Base-by-base conservation (phyloP, 352 stramenopile genomes). In the Pythium pyrilobum region DNA sequence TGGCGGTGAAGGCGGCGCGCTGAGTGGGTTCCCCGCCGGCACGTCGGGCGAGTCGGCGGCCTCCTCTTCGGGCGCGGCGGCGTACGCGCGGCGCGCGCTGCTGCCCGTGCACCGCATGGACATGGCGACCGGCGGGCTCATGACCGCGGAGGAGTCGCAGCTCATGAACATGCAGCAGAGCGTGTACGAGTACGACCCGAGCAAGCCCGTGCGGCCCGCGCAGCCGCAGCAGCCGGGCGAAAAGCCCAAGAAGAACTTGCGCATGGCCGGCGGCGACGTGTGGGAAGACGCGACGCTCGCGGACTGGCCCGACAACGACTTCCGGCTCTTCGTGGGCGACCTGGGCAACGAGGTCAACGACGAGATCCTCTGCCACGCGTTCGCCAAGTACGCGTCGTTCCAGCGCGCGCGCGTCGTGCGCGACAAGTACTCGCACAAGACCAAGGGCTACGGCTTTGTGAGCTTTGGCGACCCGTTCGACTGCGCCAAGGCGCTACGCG, bases 251-350 rank as follows among this genome's bases (percentile, higher is more conserved):
- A 67, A 72, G 32, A 70, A 82, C 27, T 24, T 93, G 23, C 69
- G 83, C 41, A 72, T 90, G 55, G 83, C 74, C 10, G 81, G 81
- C 1, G 93, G 92, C 9, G 73, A 97, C 54, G 79, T 96, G 7
- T 98, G 93, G 92, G 83, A 93, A 21, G 95, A 99, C 60, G 45
- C 63, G 29, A 97, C 91, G 23, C 72, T 99, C 16, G 74, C 76
- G 6, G 89, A 98, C 51, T 99, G 94, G 94, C 95, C 95, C 0
- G 85, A 97, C 18, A 98, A 98, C 66, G 95, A 99, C 66, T 98
- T 97, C 69, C 87, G 95, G 2, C 69, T 99, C 15, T 99, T 98
- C 64, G 92, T 96, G 28, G 96, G 96, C 21, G 95, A 99, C 51
- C 55, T 99, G 28, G 87, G 88, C 47, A 96, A 96, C 47, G 93